Evolutionary conservation across 2,329 filamentous ascomycete genomes (phyloP).

Genomic region (Lasiodiplodia gonubiensis): DNA sequence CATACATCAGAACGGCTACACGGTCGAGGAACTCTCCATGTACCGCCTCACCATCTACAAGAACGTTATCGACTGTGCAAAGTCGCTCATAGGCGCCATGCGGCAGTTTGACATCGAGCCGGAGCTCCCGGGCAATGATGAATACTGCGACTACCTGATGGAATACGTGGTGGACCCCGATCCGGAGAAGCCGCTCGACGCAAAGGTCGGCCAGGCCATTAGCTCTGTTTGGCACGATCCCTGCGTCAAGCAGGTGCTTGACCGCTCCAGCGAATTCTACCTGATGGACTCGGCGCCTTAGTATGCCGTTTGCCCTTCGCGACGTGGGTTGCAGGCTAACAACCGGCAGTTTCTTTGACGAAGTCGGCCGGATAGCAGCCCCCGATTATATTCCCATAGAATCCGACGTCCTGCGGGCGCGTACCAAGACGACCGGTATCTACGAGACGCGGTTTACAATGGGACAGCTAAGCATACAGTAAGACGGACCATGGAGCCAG

Average conservation of each 20-base stretch:
- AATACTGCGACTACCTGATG: slow-evolving; percentile 78
- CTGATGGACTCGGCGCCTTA: slow-evolving; percentile 99
- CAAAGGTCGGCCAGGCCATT: slow-evolving; percentile 80
- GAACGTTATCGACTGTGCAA: slow-evolving; percentile 95
- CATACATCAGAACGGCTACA: slow-evolving; percentile 97
- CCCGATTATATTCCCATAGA: slow-evolving; percentile 90
- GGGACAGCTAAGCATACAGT: slow-evolving; percentile 99
- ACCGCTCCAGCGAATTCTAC: slow-evolving; percentile 97
- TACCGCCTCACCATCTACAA: slow-evolving; percentile 98
- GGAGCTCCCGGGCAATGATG: slow-evolving; percentile 71
- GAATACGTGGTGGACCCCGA: slow-evolving; percentile 91
- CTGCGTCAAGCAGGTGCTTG: slow-evolving; percentile 80
- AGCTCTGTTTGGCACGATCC: slow-evolving; percentile 90
- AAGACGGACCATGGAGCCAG: slow-evolving; percentile 52
- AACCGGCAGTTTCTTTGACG: slow-evolving; percentile 83
- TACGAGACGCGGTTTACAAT: slow-evolving; percentile 99
- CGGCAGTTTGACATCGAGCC: slow-evolving; percentile 88
- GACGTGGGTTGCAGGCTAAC: slow-evolving; percentile 31
- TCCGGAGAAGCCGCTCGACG: slow-evolving; percentile 82
- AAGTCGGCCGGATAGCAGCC: slow-evolving; percentile 82
- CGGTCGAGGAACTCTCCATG: slow-evolving; percentile 87
- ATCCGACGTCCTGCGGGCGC: slow-evolving; percentile 90
- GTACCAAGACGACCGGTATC: slow-evolving; percentile 98
- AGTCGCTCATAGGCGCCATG: slow-evolving; percentile 89
- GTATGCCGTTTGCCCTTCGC: slow-evolving; percentile 60